phyloP scores from a whole-genome alignment of 2,329 filamentous ascomycete species.

The Fusarium miscanthi region DNA sequence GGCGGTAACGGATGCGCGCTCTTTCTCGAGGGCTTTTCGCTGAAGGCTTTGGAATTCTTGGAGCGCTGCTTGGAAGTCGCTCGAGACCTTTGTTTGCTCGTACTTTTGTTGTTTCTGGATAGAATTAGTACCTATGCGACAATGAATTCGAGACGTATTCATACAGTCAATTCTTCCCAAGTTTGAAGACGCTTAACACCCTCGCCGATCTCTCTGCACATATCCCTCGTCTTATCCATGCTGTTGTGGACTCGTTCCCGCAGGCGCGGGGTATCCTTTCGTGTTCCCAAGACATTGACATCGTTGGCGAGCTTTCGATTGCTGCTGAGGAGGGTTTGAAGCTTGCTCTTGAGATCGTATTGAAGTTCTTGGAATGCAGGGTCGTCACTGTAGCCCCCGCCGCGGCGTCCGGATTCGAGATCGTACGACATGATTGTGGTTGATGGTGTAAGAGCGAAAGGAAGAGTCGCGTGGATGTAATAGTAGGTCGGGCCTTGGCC shows the following conservation, averaged over 20 bases:
- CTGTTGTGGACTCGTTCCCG: constrained; percentile 90
- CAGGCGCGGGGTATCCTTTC: constrained; percentile 89
- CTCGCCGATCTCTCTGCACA: constrained; percentile 93
- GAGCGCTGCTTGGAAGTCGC: constrained; percentile 89
- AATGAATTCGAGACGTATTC: not conserved
- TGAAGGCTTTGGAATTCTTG: constrained; percentile 95
- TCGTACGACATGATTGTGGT: constrained; percentile 83
- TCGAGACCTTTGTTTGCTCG: constrained; percentile 92
- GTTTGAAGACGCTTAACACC: constrained; percentile 91
- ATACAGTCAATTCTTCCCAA: constrained; percentile 85
- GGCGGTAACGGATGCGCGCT: constrained; percentile 85
- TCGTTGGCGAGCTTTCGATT: constrained; percentile 87
- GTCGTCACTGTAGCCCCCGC: constrained; percentile 88
- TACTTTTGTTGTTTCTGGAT: constrained; percentile 91
- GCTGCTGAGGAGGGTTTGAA: constrained; percentile 90
- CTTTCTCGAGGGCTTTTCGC: constrained; percentile 88
- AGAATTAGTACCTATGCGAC: constrained; percentile 20
- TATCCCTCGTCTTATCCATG: constrained; percentile 84
- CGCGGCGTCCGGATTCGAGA: constrained; percentile 80
- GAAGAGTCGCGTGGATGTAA: not conserved
- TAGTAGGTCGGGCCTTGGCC: not conserved
- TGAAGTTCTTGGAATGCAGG: constrained; percentile 90
- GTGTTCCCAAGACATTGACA: constrained; percentile 86
- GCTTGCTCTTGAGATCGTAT: constrained; percentile 83
- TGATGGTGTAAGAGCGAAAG: not conserved